Conservation (phyloP, 768 basidiomycete species). For the Collybia sp. region DNA sequence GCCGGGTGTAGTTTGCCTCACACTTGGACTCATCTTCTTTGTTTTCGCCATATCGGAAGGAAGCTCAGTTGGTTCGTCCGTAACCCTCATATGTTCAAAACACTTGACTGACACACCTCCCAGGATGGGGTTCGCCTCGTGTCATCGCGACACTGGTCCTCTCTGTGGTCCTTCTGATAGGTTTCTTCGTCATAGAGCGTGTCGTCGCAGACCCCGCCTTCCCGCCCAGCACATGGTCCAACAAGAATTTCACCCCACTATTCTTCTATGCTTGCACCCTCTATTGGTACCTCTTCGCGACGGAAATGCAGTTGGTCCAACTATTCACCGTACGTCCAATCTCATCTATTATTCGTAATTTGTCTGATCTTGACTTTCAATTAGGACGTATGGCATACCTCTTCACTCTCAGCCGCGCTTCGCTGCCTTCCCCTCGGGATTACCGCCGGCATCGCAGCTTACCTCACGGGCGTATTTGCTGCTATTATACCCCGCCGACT, state of each 20-base stretch:
- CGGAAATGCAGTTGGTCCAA: conserved; percentile 17
- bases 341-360: neutral
- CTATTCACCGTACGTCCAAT: conserved; percentile 19
- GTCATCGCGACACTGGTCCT: conserved; percentile 40
- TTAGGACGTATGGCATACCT: conserved; percentile 29
- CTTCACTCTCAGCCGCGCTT: conserved; percentile 23
- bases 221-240: conserved; percentile 34
- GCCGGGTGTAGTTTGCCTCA: conserved; percentile 9
- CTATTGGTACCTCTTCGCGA: conserved; percentile 24
- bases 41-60: conserved; percentile 34
- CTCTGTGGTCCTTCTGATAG: conserved; percentile 28
- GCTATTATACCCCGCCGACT: conserved; percentile 1
- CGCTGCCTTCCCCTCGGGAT: conserved; percentile 19
- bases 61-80: conserved; percentile 18
- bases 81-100: neutral
- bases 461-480: conserved; percentile 3
- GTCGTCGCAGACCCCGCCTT: conserved; percentile 8
- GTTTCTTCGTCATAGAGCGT: conserved; percentile 44
- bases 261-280: conserved; percentile 20
- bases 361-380: conserved; percentile 5
- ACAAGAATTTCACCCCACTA: conserved; percentile 24
- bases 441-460: conserved; percentile 1
- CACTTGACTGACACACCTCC: neutral
- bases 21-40: conserved; percentile 22
- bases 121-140: conserved; percentile 37